Percentiles rank a stretch among this genome's conserved stretches.
Conservation (phyloP, 768 basidiomycete species). For the Pulveroboletus sp. region DNA sequence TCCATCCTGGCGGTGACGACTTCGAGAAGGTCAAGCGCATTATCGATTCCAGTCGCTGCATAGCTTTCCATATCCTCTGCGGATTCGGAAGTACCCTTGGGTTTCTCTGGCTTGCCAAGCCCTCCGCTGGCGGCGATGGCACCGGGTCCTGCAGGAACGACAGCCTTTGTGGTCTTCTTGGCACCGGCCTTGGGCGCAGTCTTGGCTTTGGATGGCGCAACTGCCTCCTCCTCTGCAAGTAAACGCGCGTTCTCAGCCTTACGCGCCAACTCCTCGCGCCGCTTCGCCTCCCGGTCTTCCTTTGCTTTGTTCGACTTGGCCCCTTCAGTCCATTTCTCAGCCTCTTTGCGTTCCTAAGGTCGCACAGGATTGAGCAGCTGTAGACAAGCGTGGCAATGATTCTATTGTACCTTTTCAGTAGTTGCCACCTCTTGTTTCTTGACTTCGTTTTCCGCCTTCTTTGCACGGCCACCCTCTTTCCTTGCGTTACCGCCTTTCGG, state of each 20-base stretch:
- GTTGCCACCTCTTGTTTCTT: conserved; percentile 69
- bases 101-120: conserved; percentile 29
- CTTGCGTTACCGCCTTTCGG: conserved; percentile 89
- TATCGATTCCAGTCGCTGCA: conserved; percentile 85
- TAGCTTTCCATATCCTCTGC: conserved; percentile 60
- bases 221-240: conserved; percentile 85
- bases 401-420: conserved; percentile 52
- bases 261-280: conserved; percentile 74
- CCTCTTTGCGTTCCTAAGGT: conserved; percentile 67
- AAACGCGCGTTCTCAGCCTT: conserved; percentile 85
- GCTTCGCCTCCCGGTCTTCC: conserved; percentile 78
- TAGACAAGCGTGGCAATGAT: not conserved
- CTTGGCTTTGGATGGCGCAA: conserved; percentile 56
- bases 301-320: conserved; percentile 65
- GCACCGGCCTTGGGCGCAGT: conserved; percentile 59
- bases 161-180: conserved; percentile 54
- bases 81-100: conserved; percentile 24
- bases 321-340: conserved; percentile 64
- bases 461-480: conserved; percentile 87
- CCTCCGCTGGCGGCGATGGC: conserved; percentile 76
- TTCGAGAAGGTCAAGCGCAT: conserved; percentile 84
- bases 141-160: conserved; percentile 74
- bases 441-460: conserved; percentile 88
- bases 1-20: conserved; percentile 91
- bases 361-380: conserved; percentile 2